Evolutionary conservation across 2,329 filamentous ascomycete genomes (phyloP).

Genomic region (Apiospora rasikravindrae): DNA sequence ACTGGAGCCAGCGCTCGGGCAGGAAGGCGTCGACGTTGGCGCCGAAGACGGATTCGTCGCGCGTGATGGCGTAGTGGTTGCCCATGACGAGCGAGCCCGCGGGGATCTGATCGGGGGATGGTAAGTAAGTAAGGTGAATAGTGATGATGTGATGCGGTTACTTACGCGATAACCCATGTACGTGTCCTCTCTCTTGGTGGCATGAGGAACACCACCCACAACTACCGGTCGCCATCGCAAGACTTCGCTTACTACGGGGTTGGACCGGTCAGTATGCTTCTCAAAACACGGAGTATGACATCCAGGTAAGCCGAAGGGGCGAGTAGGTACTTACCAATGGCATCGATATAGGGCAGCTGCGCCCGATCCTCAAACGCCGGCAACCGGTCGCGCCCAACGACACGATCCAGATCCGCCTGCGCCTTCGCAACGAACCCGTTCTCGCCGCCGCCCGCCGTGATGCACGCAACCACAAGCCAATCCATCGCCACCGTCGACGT

Average conservation of each 20-base stretch:
- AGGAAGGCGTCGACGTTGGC: constrained; percentile 35
- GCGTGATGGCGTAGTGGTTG: constrained; percentile 46
- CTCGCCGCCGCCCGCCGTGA: constrained; percentile 26
- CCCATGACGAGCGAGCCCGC: constrained; percentile 49
- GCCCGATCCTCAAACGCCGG: constrained; percentile 46
- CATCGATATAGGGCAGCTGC: constrained; percentile 48
- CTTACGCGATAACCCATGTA: constrained; percentile 45
- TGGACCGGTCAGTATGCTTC: not conserved
- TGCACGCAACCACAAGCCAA: constrained; percentile 40
- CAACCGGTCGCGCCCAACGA: constrained; percentile 45
- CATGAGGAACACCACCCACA: constrained; percentile 45
- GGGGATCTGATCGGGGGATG: constrained; percentile 30
- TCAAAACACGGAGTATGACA: too few species aligned
- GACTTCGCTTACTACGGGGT: constrained; percentile 37
- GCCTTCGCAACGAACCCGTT: constrained; percentile 40
- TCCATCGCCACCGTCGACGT: constrained; percentile 37
- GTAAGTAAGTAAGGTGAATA: not conserved
- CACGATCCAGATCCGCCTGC: constrained; percentile 45
- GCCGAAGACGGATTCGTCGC: constrained; percentile 49
- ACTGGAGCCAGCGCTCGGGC: constrained; percentile 40
- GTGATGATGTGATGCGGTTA: not conserved
- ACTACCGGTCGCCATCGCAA: constrained; percentile 51
- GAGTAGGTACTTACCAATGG: constrained; percentile 30
- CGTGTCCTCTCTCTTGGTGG: constrained; percentile 40
- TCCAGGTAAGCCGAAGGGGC: not conserved